Base-by-base conservation (phyloP, 1,284 basidiomycete genomes). In the Ganoderma sp. region DNA sequence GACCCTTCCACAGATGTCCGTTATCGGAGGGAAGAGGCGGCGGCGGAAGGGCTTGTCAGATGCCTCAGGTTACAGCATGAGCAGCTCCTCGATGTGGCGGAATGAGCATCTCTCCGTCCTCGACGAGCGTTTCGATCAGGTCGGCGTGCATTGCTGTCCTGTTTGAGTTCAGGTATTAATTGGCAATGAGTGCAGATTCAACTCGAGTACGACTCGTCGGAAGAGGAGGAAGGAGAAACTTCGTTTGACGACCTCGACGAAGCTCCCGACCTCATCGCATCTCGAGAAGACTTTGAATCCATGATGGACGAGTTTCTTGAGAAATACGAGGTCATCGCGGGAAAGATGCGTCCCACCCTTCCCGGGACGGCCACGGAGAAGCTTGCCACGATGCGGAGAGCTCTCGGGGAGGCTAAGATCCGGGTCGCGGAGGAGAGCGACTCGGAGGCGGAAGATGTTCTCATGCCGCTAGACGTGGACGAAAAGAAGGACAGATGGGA, bases 281-380 rank as follows among this genome's bases (percentile, higher is more conserved):
- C 89, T 17, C 87, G 95, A 56, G 91, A 93, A 73, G 97, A 99
- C 80, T 97, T 99, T 78, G 90, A 94, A 62, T 82, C 85, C 0
- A 95, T 99, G 85, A 90, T 99, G 85, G 91, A 97, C 79, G 95
- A 98, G 75, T 99, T 99, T 79, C 83, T 99, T 67, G 90, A 93
- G 64, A 93, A 95, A 74, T 98, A 95, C 77, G 97, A 99, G 78
- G 87, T 97, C 34, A 82, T 95, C n/a, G 94, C 96, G 28, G 93
- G 95, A 39, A 95, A 94, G 77, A 88, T 97, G 84, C 90, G 89
- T 70, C 92, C 86, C 19, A 88, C 88, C 69, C 86, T 95, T 50
- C 85, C 85, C 28, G 88, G 90, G 50, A 91, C 86, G 0, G 90
- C 90, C 4, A 81, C 87, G 19, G 91, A 93, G 68, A 96, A 97